A percentile compares a stretch with the other conserved stretches of the same genome.
Evolutionary conservation across 306 rosid species (phyloP).

Genomic region (Citrullus colocynthis): DNA sequence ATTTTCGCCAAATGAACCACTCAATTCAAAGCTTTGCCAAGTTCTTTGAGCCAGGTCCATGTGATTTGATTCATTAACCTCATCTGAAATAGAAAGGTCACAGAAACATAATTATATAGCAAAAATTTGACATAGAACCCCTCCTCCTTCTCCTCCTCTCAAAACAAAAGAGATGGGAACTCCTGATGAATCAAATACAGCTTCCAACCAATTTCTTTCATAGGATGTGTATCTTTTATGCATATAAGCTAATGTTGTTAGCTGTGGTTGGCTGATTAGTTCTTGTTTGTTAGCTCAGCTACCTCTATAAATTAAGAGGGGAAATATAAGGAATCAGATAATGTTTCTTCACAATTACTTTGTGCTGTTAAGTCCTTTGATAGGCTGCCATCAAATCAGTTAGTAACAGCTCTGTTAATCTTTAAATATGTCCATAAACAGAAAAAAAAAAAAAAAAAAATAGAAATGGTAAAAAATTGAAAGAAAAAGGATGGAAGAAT

Average conservation of each 20-base stretch:
- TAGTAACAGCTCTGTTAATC: neutral
- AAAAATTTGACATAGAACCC: neutral
- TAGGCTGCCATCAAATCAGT: neutral
- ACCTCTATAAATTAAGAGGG: neutral
- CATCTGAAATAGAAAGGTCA: slow-evolving; percentile 22
- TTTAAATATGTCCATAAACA: neutral
- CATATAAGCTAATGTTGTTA: neutral
- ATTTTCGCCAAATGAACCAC: slow-evolving; percentile 30
- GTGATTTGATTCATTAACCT: slow-evolving; percentile 16
- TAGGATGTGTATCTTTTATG: neutral
- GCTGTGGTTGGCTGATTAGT: neutral
- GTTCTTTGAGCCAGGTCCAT: slow-evolving; percentile 26
- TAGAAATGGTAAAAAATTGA: no score
- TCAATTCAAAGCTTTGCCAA: slow-evolving; percentile 30
- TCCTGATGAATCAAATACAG: neutral
- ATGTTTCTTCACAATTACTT: neutral
- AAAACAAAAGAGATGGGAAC: neutral
- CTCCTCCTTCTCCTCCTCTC: neutral
- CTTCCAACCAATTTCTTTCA: neutral
- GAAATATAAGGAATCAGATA: neutral
- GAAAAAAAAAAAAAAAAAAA: neutral
- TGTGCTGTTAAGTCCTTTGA: neutral
- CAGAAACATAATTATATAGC: slow-evolving; percentile 1
- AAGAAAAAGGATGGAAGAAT: no score
- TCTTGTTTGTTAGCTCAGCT: neutral